These are phyloP conservation scores for Yarrowia sp. DNA, from an alignment of 805 yeast genomes.

Conservation along the genomic window DNA sequence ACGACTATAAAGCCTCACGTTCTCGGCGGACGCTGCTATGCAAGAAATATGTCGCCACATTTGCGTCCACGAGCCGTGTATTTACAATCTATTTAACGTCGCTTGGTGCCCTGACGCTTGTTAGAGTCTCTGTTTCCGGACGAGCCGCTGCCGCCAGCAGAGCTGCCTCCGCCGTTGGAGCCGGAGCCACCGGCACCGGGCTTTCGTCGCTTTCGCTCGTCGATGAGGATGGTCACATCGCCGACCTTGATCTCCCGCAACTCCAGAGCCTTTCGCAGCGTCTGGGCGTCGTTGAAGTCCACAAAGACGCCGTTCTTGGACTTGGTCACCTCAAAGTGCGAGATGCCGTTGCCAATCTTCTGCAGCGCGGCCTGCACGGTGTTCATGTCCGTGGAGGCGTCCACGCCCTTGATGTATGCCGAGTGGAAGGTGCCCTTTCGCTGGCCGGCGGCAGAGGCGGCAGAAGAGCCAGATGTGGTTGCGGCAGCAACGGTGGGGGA, in stretches of 20 bases:
- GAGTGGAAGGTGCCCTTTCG: conserved; percentile 47
- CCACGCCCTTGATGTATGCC: conserved; percentile 51
- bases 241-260: conserved; percentile 49
- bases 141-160: conserved; percentile 2
- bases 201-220: conserved; percentile 48
- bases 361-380: conserved; percentile 47
- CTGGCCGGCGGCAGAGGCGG: conserved; percentile 17
- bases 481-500: conserved; percentile 25
- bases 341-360: conserved; percentile 47
- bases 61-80: conserved; percentile 1
- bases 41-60: no score
- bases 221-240: conserved; percentile 46
- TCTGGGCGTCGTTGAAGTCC: conserved; percentile 49
- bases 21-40: no score
- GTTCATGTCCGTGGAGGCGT: conserved; percentile 45
- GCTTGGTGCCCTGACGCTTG: conserved; percentile 39
- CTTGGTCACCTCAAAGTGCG: conserved; percentile 50
- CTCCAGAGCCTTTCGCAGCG: conserved; percentile 48
- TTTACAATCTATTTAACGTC: conserved; percentile 32
- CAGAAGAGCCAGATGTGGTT: conserved; percentile 23
- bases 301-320: conserved; percentile 50
- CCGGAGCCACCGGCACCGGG: conserved; percentile 10
- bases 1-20: conserved; percentile 5
- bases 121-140: conserved; percentile 36
- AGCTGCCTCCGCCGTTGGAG: not conserved